A percentile compares a stretch with the other conserved stretches of the same genome.
Conservation (phyloP, 140 eudicot species). For the Flaveria floridana region DNA sequence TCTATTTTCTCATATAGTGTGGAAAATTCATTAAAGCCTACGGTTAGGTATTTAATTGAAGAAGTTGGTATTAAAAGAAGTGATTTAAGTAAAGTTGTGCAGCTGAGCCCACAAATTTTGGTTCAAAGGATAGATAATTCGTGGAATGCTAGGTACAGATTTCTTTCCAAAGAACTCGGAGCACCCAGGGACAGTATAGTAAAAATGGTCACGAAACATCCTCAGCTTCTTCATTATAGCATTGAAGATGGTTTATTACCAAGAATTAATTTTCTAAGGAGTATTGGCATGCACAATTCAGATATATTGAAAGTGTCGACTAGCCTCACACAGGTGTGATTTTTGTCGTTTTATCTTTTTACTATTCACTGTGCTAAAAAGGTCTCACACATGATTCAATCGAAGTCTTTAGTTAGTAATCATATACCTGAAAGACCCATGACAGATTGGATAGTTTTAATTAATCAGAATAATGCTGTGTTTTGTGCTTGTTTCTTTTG, state of each 20-base stretch:
- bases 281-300: constrained; percentile 81
- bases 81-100: constrained; percentile 86
- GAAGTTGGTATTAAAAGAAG: constrained; percentile 79
- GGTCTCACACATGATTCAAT: background rate
- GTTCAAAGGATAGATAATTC: constrained; percentile 79
- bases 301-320: constrained; percentile 83
- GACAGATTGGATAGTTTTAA: background rate
- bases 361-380: background rate
- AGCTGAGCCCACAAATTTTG: constrained; percentile 87
- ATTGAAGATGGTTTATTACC: constrained; percentile 88
- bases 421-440: background rate
- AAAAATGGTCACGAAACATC: constrained; percentile 91
- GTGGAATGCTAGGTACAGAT: constrained; percentile 68
- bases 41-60: constrained; percentile 79
- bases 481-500: background rate
- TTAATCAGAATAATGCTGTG: background rate
- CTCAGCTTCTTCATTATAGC: constrained; percentile 91
- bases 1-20: constrained; percentile 83
- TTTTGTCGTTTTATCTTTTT: constrained; percentile 6
- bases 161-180: constrained; percentile 74
- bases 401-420: background rate
- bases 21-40: constrained; percentile 84
- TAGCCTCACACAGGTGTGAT: constrained; percentile 77
- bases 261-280: constrained; percentile 78
- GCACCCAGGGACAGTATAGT: constrained; percentile 85